These are phyloP conservation scores for Alisma plantagoaquatica DNA, from an alignment of 106 monocot species.

Conservation along the genomic window DNA sequence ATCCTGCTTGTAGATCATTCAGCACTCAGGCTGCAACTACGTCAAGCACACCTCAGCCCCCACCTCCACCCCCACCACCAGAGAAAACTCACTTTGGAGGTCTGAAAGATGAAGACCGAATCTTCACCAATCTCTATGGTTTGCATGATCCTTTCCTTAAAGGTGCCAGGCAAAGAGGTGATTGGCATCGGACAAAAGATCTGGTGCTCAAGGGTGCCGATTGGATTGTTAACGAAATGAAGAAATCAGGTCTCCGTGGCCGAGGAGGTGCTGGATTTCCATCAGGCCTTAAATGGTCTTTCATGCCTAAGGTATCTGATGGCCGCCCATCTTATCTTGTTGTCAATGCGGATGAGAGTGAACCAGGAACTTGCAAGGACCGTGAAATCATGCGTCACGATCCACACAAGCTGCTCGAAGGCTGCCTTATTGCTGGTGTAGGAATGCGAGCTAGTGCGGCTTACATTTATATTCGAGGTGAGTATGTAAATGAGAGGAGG, in stretches of 20 bases:
- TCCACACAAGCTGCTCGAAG: conserved; percentile 65
- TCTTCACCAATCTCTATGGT: conserved; percentile 65
- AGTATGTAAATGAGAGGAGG: conserved; percentile 47
- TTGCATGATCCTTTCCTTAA: conserved; percentile 66
- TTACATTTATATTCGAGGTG: conserved; percentile 66
- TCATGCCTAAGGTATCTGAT: conserved; percentile 73
- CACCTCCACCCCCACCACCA: conserved; percentile 47
- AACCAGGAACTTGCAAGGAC: conserved; percentile 66
- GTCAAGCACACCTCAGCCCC: conserved; percentile 17
- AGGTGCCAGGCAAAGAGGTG: conserved; percentile 62
- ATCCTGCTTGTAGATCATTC: conserved; percentile 7
- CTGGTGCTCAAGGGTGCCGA: conserved; percentile 50
- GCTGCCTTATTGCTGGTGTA: conserved; percentile 59
- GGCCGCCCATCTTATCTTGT: conserved; percentile 69
- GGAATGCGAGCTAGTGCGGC: conserved; percentile 62
- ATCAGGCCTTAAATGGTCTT: conserved; percentile 67
- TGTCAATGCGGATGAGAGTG: conserved; percentile 74
- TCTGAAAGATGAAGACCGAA: conserved; percentile 54
- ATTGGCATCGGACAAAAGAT: conserved; percentile 60
- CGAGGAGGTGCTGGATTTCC: conserved; percentile 72
- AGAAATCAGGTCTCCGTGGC: conserved; percentile 51
- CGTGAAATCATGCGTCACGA: conserved; percentile 63
- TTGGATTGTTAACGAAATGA: conserved; percentile 75
- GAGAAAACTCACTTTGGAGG: conserved; percentile 64
- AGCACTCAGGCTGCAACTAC: conserved; percentile 41